phyloP scores from a whole-genome alignment of 257 asterid genomes.

The Ilex aquifolium region DNA sequence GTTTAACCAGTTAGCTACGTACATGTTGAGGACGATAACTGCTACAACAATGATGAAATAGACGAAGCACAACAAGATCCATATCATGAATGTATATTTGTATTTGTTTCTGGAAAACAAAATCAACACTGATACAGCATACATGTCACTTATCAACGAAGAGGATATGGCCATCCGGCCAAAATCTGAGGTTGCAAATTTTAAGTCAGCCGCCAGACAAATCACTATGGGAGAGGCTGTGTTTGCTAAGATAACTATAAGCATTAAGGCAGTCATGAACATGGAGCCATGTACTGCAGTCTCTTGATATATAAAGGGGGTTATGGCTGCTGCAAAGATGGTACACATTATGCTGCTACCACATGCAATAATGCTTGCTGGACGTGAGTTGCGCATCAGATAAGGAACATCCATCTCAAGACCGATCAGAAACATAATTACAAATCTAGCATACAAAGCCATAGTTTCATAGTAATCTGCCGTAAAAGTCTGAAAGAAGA shows the following conservation, averaged over 20 bases:
- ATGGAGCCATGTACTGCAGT: slow-evolving; percentile 45
- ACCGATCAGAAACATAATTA: slow-evolving; percentile 93
- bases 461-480: slow-evolving; percentile 77
- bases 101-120: slow-evolving; percentile 39
- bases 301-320: slow-evolving; percentile 61
- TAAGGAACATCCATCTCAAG: slow-evolving; percentile 84
- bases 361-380: slow-evolving; percentile 55
- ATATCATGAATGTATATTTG: slow-evolving; percentile 2
- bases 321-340: slow-evolving; percentile 60
- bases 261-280: slow-evolving; percentile 44
- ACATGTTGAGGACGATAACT: slow-evolving; percentile 47
- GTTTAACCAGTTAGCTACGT: slow-evolving; percentile 61
- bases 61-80: slow-evolving; percentile 38
- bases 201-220: slow-evolving; percentile 79
- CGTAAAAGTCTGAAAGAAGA: slow-evolving; percentile 56
- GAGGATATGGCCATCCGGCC: slow-evolving; percentile 84
- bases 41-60: slow-evolving; percentile 37
- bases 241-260: slow-evolving; percentile 63
- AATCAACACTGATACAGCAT: slow-evolving; percentile 59
- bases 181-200: slow-evolving; percentile 68
- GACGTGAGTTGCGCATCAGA: slow-evolving; percentile 57
- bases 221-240: slow-evolving; percentile 81
- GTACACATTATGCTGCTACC: slow-evolving; percentile 63
- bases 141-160: slow-evolving; percentile 62
- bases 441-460: slow-evolving; percentile 62